phyloP scores from a whole-genome alignment of 345 rosid species.

The Brassica napus region DNA sequence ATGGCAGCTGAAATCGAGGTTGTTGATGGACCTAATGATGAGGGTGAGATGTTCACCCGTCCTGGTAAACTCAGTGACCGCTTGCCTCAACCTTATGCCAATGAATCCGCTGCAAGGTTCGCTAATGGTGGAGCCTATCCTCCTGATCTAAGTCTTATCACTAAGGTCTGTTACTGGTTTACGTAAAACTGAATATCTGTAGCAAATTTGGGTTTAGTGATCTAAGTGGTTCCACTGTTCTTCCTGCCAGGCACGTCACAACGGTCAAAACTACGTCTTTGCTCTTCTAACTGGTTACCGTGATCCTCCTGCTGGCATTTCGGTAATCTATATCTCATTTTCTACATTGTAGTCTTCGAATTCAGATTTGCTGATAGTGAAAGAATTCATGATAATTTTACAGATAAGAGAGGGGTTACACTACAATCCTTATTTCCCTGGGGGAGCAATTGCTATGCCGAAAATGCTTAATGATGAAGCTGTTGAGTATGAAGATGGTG shows the following conservation, averaged over 20 bases:
- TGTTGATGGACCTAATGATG: slow-evolving; percentile 98
- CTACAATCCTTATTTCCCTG: slow-evolving; percentile 98
- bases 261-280: slow-evolving; percentile 97
- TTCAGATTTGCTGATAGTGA: neutral
- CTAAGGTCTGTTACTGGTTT: slow-evolving; percentile 63
- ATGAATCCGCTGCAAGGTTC: slow-evolving; percentile 96
- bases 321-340: slow-evolving; percentile 45
- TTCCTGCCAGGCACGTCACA: slow-evolving; percentile 89
- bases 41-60: slow-evolving; percentile 98
- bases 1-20: slow-evolving; percentile 99
- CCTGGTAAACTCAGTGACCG: slow-evolving; percentile 99
- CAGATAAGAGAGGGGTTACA: slow-evolving; percentile 95
- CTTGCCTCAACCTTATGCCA: slow-evolving; percentile 84
- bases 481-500: slow-evolving; percentile 96
- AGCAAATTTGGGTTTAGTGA: neutral
- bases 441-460: slow-evolving; percentile 99
- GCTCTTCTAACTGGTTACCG: slow-evolving; percentile 94
- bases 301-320: slow-evolving; percentile 98
- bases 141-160: slow-evolving; percentile 97
- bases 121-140: slow-evolving; percentile 99
- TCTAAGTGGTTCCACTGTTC: slow-evolving; percentile 8
- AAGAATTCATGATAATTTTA: slow-evolving; percentile 11
- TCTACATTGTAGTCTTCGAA: neutral
- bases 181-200: slow-evolving; percentile 11
- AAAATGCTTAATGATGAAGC: slow-evolving; percentile 98